Conservation (phyloP, 371 early-diverging fungal genomes). For the Mucor racemosus region DNA sequence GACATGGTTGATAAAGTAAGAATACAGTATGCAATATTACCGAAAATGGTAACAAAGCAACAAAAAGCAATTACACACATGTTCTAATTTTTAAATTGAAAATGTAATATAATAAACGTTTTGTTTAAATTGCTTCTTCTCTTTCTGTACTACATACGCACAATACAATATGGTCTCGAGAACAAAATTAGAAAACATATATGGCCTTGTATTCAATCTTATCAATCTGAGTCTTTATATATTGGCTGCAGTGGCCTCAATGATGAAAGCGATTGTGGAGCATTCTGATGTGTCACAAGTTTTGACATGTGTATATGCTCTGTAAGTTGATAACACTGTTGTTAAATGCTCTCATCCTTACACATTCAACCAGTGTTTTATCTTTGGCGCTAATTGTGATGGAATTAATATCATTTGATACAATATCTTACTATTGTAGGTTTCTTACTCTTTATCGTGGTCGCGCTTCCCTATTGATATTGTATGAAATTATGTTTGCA, state of each 20-base stretch:
- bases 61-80: not conserved
- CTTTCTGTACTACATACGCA: not conserved
- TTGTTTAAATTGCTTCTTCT: not conserved
- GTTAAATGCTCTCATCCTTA: not conserved
- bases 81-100: not conserved
- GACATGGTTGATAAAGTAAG: not conserved
- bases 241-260: slow-evolving; percentile 26
- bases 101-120: too few species aligned
- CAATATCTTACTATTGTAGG: slow-evolving; percentile 22
- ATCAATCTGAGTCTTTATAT: slow-evolving; percentile 33
- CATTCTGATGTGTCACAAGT: slow-evolving; percentile 32
- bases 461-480: slow-evolving; percentile 34
- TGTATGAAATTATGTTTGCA: slow-evolving; percentile 23
- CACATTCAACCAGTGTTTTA: slow-evolving; percentile 23
- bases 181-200: slow-evolving; percentile 40
- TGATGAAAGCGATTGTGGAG: slow-evolving; percentile 25
- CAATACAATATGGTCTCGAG: slow-evolving; percentile 26
- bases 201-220: slow-evolving; percentile 32
- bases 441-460: slow-evolving; percentile 36
- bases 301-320: slow-evolving; percentile 41
- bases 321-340: slow-evolving; percentile 19
- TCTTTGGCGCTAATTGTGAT: slow-evolving; percentile 31
- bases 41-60: not conserved
- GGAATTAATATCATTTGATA: slow-evolving; percentile 28
- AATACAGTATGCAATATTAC: not conserved